Base-by-base conservation (phyloP, 192 early-diverging fungal genomes). In the Glomus cerebriforme region DNA sequence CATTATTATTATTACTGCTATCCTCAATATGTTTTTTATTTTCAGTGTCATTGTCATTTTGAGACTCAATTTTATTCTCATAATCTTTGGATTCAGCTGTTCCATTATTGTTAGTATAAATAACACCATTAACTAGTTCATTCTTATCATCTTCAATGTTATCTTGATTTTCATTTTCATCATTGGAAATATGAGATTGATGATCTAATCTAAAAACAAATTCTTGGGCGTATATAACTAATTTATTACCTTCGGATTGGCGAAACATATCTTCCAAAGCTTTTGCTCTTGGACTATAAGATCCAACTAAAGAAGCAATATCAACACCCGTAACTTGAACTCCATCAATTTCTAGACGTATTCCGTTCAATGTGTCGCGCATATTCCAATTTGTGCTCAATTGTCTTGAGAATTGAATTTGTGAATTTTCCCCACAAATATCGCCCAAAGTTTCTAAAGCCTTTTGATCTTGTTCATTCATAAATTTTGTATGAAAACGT, bases 341-440 rank as follows among this genome's bases (percentile, higher is more conserved):
- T 22, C 74, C 74, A 64, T 76, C 74, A 64, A 76, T 76, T 76
- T 76, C 74, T 64, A 76, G 64, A n/a, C 74, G 74, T 63, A 76
- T 76, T 19, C 74, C 74, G 39, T 76, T 76, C n/a, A 76, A 39
- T 17, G 60, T 29, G 7, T 76, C 60, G 1, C 45, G 74, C 74
- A 76, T 76, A 37, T 76, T 72, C 37, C 37, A 43, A 24, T 35
- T 49, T 39, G 74, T 35, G 10, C 7, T 63, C 22, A 76, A 29
- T 12, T 37, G 37, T 31, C 60, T 39, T 63, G 74, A 76, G 2
- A 76, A 37, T 60, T 76, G 58, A 9, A 76, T 76, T 43, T 76
- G 32, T 17, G 74, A 49, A 63, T 76, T 64, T 63, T 76, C 74
- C 12, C 74, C 74, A 62, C 60, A 76, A 60, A 76, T 76, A 1